Base-by-base conservation (phyloP, 305 asterid genomes). In the Euphrasia arctica region DNA sequence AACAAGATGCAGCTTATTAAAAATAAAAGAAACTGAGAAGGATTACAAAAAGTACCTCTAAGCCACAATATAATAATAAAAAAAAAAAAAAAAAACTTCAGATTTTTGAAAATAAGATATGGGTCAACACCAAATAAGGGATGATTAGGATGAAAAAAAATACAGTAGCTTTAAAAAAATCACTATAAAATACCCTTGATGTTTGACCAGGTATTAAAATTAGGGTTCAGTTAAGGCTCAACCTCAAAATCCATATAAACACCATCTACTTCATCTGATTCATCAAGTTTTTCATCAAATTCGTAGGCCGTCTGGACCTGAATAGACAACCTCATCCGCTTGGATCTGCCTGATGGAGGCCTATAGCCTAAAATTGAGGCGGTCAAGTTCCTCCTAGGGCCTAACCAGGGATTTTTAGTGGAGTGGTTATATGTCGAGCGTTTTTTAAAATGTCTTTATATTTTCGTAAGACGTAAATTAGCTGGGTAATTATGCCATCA, bases 1-100 rank as follows among this genome's bases (percentile, higher is more conserved):
- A 63, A 67, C 36, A 22, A 70, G 12, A 69, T 2, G 31, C 18
- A 65, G 60, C 72, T 42, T 58, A 18, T 57, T 27, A 41, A 49
- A 41, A 8, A 39, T 57, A 42, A 69, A 64, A 36, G 15, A 3
- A 47, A n/a, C 51, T 52, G 55, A 45, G 60, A 39, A 39, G 45
- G 11, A 39, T 36, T 39, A 39, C 12, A 8, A 9, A 39, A 39
- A 39, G 45, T 39, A 9, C 45, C 10, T 0, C 9, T 39, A 9
- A 39, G 11, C 11, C 9, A 8, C 9, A 0, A 8, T 3, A 8
- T 8, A 39, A 7, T 8, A 0, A 56, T 48, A 18, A 13, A 31
- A 62, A 58, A 51, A 3, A 34, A 47, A 41, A 18, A 0, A 18
- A 18, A 18, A 18, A 18, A 18, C 57, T 27, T n/a, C 18, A 68